phyloP scores from a whole-genome alignment of 2,329 filamentous ascomycete species.

The Rutstroemia sp. region DNA sequence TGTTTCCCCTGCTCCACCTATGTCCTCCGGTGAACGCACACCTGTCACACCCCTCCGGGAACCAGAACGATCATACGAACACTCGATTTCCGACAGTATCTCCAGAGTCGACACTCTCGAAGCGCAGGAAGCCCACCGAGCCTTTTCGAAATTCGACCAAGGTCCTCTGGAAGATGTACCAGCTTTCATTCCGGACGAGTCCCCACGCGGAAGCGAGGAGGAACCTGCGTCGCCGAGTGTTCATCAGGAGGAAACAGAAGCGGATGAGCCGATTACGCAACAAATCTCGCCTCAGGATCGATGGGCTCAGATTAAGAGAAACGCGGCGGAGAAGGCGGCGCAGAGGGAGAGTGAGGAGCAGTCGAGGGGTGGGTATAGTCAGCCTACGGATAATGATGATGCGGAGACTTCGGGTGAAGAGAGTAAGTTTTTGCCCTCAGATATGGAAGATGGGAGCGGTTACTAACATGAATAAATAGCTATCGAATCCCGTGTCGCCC shows the following conservation, averaged over 20 bases:
- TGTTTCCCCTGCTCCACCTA: constrained; percentile 25
- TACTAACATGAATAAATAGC: constrained; percentile 44
- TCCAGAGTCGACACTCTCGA: constrained; percentile 56
- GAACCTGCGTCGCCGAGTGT: constrained; percentile 31
- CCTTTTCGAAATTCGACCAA: constrained; percentile 71
- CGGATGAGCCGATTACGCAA: constrained; percentile 20
- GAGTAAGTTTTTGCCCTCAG: constrained; percentile 52
- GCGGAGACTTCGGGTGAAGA: constrained; percentile 94
- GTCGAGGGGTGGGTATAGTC: constrained; percentile 44
- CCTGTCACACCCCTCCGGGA: constrained; percentile 24
- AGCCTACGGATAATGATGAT: constrained; percentile 60
- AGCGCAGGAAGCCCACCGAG: constrained; percentile 49
- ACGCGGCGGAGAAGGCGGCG: constrained; percentile 75
- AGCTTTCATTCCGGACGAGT: constrained; percentile 57
- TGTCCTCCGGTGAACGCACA: constrained; percentile 24
- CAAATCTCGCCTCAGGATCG: constrained; percentile 50
- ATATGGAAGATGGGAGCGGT: background rate
- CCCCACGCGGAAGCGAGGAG: constrained; percentile 32
- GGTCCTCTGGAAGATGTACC: constrained; percentile 83
- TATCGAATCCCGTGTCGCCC: constrained; percentile 91
- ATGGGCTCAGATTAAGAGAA: constrained; percentile 95
- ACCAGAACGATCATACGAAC: constrained; percentile 36
- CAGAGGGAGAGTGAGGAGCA: constrained; percentile 60
- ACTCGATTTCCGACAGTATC: constrained; percentile 39
- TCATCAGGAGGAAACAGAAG: constrained; percentile 29